A percentile compares a stretch with the other conserved stretches of the same genome.
phyloP scores from a whole-genome alignment of 2,329 filamentous ascomycete genomes.

The Didymella sp. region DNA sequence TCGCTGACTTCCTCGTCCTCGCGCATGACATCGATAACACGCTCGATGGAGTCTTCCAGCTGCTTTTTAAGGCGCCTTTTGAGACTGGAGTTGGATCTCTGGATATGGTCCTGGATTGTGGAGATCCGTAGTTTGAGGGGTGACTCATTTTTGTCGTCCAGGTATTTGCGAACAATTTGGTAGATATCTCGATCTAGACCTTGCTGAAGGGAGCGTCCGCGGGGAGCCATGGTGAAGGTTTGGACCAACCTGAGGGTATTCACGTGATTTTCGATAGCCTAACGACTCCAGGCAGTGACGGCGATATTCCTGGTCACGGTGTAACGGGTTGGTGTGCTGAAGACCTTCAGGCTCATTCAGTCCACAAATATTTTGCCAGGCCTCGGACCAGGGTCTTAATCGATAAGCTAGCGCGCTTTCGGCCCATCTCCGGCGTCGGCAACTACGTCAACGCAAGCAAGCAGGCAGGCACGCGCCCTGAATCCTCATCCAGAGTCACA shows the following conservation, averaged over 20 bases:
- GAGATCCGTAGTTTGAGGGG: conserved; percentile 63
- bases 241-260: background rate
- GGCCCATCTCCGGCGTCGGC: conserved; percentile 16
- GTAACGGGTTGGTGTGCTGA: background rate
- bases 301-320: background rate
- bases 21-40: conserved; percentile 76
- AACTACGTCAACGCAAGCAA: conserved; percentile 37
- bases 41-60: conserved; percentile 84
- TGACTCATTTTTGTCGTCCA: conserved; percentile 65
- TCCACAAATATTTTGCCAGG: conserved; percentile 36
- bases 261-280: no score
- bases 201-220: conserved; percentile 45
- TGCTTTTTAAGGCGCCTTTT: conserved; percentile 81
- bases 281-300: background rate
- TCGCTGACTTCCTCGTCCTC: conserved; percentile 63
- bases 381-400: conserved; percentile 30
- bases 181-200: conserved; percentile 65
- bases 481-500: conserved; percentile 11
- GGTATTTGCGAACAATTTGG: conserved; percentile 77
- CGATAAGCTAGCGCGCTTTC: conserved; percentile 40
- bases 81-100: conserved; percentile 84
- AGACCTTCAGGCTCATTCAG: background rate
- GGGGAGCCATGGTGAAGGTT: conserved; percentile 32
- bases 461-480: conserved; percentile 29
- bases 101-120: conserved; percentile 78